Evolutionary conservation across 495 filamentous ascomycete genomes (phyloP).

Genomic region (Tuber aestivum): DNA sequence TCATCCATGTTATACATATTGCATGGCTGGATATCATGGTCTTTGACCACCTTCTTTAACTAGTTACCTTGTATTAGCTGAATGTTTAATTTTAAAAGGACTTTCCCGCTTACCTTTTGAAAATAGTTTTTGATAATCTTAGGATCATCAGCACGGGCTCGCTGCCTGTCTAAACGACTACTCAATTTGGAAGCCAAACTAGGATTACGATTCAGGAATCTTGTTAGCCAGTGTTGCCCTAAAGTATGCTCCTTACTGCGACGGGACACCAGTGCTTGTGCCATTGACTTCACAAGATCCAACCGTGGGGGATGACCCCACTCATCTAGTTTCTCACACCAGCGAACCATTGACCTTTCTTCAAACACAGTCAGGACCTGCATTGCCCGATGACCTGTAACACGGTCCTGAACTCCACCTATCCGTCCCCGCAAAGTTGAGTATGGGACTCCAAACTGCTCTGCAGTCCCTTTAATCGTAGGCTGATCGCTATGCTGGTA

Average conservation of each 20-base stretch:
- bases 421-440: too few species aligned
- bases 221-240: slow-evolving; percentile 1
- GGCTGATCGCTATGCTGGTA: too few species aligned
- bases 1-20: slow-evolving; percentile 27
- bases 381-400: too few species aligned
- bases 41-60: background rate
- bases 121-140: slow-evolving; percentile 15
- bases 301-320: slow-evolving; percentile 10
- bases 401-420: too few species aligned
- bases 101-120: slow-evolving; percentile 7
- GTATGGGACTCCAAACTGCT: too few species aligned
- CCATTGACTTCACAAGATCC: background rate
- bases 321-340: slow-evolving; percentile 9
- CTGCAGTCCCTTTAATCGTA: too few species aligned
- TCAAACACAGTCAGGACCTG: background rate
- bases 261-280: background rate
- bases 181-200: slow-evolving; percentile 1
- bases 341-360: slow-evolving; percentile 17
- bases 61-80: background rate
- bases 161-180: background rate
- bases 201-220: slow-evolving; percentile 7
- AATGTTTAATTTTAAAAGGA: too few species aligned
- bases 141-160: slow-evolving; percentile 5
- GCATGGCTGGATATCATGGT: slow-evolving; percentile 7
- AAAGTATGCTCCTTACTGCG: background rate